These are phyloP conservation scores for Diospyros lotus DNA, from an alignment of 148 eudicot genomes.

Conservation along the genomic window DNA sequence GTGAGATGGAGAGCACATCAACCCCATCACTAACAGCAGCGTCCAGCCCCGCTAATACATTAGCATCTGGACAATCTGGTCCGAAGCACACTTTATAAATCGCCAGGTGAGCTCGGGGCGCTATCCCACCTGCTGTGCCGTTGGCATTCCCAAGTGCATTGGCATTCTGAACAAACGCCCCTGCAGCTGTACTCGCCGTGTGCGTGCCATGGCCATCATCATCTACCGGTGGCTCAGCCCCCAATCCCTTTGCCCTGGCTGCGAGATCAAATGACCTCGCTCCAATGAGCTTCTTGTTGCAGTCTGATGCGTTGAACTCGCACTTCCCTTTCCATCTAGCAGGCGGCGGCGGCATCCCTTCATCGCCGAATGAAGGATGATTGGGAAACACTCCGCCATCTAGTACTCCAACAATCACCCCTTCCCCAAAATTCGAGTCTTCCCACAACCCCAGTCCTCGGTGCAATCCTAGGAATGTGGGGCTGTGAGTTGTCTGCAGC, in stretches of 20 bases:
- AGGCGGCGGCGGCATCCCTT: constrained; percentile 31
- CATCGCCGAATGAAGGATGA: constrained; percentile 29
- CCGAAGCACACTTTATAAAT: constrained; percentile 30
- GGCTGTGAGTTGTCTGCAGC: constrained; percentile 27
- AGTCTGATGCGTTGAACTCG: background rate
- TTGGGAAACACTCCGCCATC: constrained; percentile 22
- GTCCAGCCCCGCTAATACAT: constrained; percentile 36
- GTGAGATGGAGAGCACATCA: constrained; percentile 43
- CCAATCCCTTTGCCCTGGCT: background rate
- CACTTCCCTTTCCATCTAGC: constrained; percentile 30
- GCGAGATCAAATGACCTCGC: background rate
- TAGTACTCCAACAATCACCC: constrained; percentile 26
- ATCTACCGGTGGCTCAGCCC: background rate
- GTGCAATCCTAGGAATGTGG: constrained; percentile 29
- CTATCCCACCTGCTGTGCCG: constrained; percentile 8
- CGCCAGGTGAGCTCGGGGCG: constrained; percentile 11
- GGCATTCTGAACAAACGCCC: background rate
- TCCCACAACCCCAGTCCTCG: constrained; percentile 24
- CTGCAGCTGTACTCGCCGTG: constrained; percentile 10
- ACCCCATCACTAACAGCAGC: constrained; percentile 40
- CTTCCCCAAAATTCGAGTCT: constrained; percentile 25
- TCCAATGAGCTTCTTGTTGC: constrained; percentile 17
- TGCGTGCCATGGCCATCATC: constrained; percentile 8
- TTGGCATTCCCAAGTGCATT: background rate
- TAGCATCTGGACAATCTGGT: constrained; percentile 8